Evolutionary conservation across 1,284 basidiomycete genomes (phyloP), one percentile per base, ranked within the genome.

Genomic region (Rugosomyces carneus): DNA sequence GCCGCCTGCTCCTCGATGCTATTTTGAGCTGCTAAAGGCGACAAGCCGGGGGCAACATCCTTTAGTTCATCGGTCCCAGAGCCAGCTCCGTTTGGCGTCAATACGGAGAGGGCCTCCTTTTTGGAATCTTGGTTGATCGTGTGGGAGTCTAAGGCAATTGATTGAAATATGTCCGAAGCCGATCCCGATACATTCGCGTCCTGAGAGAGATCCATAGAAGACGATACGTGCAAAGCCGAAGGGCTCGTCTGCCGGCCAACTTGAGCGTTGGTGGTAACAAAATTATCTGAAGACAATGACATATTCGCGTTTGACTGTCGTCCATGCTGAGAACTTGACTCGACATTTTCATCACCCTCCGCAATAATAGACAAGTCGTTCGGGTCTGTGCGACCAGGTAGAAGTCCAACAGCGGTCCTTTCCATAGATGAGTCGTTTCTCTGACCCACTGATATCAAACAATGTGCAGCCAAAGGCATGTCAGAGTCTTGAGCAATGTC

Each of bases 311-410:
- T 34, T 13, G 46, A 40, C 8, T 19, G 38, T 42, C 27, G 55
- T 3, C 59, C 52, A 32, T 65, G 63, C 2, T 41, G 37, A 24
- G 51, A 59, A 50, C 59, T 71, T 13, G 64, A 63, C 40, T 80
- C 76, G 3, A 60, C 63, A 7, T 67, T 64, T 56, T 86, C 84
- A 37, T 87, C 81, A 41, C 76, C 81, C 62, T 88, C 84, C 1
- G 72, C 79, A 47, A 88, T 88, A 43, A 85, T 70, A 26, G 83
- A 87, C 18, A 87, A 61, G 42, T 80, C 68, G 29, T 61, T 64
- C 40, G n/a, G n/a, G n/a, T 69, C 65, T 7, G 38, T 23, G 29
- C 42, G 51, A 20, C 41, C n/a, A 13, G 54, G 39, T 23, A 53
- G 26, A 36, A 45, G 31, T 10, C 31, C 47, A 37, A 21, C 13